Conservation (phyloP, 2,329 filamentous ascomycete genomes). For the Fusarium cicatricum region DNA sequence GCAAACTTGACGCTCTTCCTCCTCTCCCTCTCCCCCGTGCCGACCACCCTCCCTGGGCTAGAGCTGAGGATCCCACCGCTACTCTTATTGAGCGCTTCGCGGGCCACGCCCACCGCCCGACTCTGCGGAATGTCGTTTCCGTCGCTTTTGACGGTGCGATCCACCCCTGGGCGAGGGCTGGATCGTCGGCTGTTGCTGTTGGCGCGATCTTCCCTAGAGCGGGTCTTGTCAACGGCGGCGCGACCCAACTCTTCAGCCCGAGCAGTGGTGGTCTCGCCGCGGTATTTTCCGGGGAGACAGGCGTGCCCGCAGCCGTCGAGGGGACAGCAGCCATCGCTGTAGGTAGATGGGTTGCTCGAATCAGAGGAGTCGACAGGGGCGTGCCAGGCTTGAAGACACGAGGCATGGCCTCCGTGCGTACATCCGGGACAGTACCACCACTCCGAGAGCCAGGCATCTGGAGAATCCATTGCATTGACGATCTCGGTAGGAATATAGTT, state of each 20-base stretch:
- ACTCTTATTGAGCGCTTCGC: slow-evolving; percentile 57
- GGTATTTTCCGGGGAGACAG: slow-evolving; percentile 66
- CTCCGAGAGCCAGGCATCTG: slow-evolving; percentile 46
- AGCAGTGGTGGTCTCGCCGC: slow-evolving; percentile 55
- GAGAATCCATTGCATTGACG: slow-evolving; percentile 37
- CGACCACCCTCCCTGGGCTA: slow-evolving; percentile 54
- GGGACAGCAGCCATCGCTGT: slow-evolving; percentile 67
- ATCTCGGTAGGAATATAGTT: slow-evolving; percentile 48
- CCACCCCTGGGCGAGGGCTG: slow-evolving; percentile 40
- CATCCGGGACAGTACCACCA: slow-evolving; percentile 74
- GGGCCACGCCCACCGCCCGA: slow-evolving; percentile 66
- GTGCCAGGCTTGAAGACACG: slow-evolving; percentile 69
- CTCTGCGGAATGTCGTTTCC: slow-evolving; percentile 65
- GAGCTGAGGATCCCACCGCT: slow-evolving; percentile 56
- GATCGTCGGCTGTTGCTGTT: slow-evolving; percentile 41
- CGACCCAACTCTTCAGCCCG: slow-evolving; percentile 62
- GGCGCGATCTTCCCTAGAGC: slow-evolving; percentile 39
- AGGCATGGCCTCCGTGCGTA: slow-evolving; percentile 68
- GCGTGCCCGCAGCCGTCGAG: slow-evolving; percentile 72
- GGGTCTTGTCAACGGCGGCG: slow-evolving; percentile 52
- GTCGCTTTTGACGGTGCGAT: slow-evolving; percentile 53
- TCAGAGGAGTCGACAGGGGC: slow-evolving; percentile 42
- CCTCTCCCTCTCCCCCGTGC: slow-evolving; percentile 58
- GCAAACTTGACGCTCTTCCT: slow-evolving; percentile 73
- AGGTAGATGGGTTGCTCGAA: slow-evolving; percentile 39